A percentile compares a stretch with the other conserved stretches of the same genome.
phyloP scores from a whole-genome alignment of 2,329 filamentous ascomycete genomes.

The Colletotrichum paranaense region DNA sequence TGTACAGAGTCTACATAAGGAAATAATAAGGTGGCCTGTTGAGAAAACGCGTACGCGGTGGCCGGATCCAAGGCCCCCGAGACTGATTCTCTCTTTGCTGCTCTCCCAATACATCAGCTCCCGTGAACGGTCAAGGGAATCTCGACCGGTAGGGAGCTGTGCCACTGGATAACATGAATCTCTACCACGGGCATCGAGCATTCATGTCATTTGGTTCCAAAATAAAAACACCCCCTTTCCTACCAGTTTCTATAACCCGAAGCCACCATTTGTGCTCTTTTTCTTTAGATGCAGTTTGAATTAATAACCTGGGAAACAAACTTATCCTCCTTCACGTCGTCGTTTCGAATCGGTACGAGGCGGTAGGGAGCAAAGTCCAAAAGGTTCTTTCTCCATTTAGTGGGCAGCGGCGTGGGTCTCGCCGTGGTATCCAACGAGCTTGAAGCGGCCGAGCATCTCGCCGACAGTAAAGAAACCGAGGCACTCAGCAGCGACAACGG shows the following conservation, averaged over 20 bases:
- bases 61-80: constrained; percentile 18
- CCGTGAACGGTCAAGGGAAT: neutral
- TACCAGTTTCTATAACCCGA: constrained; percentile 28
- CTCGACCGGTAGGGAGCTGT: constrained; percentile 8
- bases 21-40: constrained; percentile 33
- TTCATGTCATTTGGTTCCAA: constrained; percentile 25
- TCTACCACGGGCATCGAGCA: constrained; percentile 30
- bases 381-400: constrained; percentile 48
- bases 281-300: constrained; percentile 33
- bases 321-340: neutral
- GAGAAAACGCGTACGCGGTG: constrained; percentile 6
- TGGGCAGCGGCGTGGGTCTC: constrained; percentile 70
- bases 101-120: constrained; percentile 11
- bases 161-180: constrained; percentile 22
- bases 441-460: constrained; percentile 95
- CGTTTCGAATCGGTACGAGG: constrained; percentile 10
- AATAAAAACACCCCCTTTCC: constrained; percentile 16
- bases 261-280: constrained; percentile 27
- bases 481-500: constrained; percentile 85
- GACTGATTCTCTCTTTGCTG: constrained; percentile 11
- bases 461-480: constrained; percentile 98
- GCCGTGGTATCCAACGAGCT: constrained; percentile 92
- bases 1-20: constrained; percentile 39
- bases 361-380: neutral
- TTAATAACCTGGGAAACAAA: constrained; percentile 23